Evolutionary conservation across 176 grass and related monocot genomes (phyloP), one percentile per base, ranked within the genome.

Genomic region (Aegilops tauschii): DNA sequence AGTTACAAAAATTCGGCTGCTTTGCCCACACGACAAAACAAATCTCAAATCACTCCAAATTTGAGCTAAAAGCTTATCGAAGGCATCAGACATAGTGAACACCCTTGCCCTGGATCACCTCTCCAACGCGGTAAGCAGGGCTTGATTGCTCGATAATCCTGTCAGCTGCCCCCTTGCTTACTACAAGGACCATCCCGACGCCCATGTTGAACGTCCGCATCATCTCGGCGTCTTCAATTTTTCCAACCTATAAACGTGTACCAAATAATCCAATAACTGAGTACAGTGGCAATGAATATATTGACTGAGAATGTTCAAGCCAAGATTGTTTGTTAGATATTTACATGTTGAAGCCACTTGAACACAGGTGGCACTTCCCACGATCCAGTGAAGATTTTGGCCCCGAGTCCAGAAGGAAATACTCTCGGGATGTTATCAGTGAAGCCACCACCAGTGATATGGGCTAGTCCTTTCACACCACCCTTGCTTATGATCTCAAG

Each of bases 181-280:
- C 84, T 10, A 95, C 90, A 65, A 98, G 90, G 67, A 96, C 96
- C 96, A 98, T 98, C 35, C 96, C 96, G 2, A 96, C 80, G 4
- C 93, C 96, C 96, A 98, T 98, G 47, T 98, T 98, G 84, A 98
- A 98, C 2, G 93, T 96, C 45, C 92, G 88, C 25, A 87, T 90
- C 93, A 98, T 98, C 86, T 96, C 96, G 2, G 79, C 54, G 62
- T 90, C 93, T 30, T 92, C 90, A 54, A 98, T 92, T 74, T 81
- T 91, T 49, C 96, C 96, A 91, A 86, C 93, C 96, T 98, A 76
- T 54, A 17, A 27, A 66, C 3, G 1, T 14, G n/a, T 18, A 34
- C 58, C 13, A 25, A 23, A 63, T 32, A 84, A 27, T 76, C 2
- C 5, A 50, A 35, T 34, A 47, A 47, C 4, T 16, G 16, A 84